Base-by-base conservation (phyloP, 1,284 basidiomycete species). In the Naganishia cerealis region DNA sequence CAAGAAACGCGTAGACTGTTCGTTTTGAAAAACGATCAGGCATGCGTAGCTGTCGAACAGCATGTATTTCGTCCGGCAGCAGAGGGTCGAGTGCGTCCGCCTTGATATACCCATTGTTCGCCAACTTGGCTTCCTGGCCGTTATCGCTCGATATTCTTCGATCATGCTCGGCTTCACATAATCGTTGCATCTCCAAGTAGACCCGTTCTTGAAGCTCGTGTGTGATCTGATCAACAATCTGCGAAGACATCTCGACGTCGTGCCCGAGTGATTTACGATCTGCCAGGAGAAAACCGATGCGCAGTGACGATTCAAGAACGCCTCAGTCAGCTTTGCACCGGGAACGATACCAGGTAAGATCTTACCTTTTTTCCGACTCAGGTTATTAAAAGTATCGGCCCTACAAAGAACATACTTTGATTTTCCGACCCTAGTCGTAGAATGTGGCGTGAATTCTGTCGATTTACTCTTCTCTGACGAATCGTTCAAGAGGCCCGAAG, bases 331-430 rank as follows among this genome's bases (percentile, higher is more conserved):
- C 7, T 54, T 4, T 54, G 26, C 24, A 18, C 24, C 39, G 21
- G 15, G 10, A 38, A n/a, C 40, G 10, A 56, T 43, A 8, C 38
- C 12, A 18, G 29, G 29, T 33, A 24, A 15, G 0, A 54, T 24
- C 59, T 29, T 53, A 63, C 61, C 61, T 40, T 63, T 63, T 21
- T 63, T 63, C 38, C 40, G 21, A 7, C 38, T 24, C 3, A 63
- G n/a, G 12, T 18, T 21, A 1, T 39, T 38, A n/a, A 63, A 54
- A 3, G 61, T 63, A 16, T 63, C 61, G 1, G 38, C 52, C 2
- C 61, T 16, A 6, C 61, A 63, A 15, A 63, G n/a, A 4, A 63
- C 50, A 40, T 63, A 63, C 48, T 63, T 63, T n/a, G 61, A 63
- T 26, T 63, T 63, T 7, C 61, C 61, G 38, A 63, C 38, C 21